Conservation (phyloP, 2,329 filamentous ascomycete genomes). For the Didymella arachidicola region DNA sequence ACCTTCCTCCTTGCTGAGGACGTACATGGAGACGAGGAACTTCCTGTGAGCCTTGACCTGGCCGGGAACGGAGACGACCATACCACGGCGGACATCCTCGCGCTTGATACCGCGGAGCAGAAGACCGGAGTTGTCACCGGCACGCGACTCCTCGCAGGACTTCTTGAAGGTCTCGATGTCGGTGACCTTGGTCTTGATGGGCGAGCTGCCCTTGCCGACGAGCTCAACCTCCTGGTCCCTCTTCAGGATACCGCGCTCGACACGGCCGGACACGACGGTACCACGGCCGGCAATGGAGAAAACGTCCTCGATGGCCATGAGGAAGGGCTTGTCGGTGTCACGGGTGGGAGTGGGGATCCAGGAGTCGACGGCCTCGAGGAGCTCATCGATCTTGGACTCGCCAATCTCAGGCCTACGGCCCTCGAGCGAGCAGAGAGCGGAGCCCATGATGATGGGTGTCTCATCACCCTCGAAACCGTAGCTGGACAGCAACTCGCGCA, state of each 20-base stretch:
- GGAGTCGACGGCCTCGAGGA: constrained; percentile 85
- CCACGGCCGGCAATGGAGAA: constrained; percentile 77
- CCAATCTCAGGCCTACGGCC: constrained; percentile 88
- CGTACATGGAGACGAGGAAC: constrained; percentile 96
- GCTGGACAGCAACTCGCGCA: constrained; percentile 90
- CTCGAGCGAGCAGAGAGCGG: constrained; percentile 92
- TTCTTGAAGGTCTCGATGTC: constrained; percentile 99
- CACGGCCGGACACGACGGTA: constrained; percentile 95
- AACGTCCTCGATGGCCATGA: constrained; percentile 90
- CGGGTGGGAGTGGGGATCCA: constrained; percentile 98
- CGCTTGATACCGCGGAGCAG: constrained; percentile 94
- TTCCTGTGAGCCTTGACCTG: constrained; percentile 85
- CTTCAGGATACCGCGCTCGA: constrained; percentile 94
- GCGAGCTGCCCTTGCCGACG: constrained; percentile 79
- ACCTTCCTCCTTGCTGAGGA: constrained; percentile 96
- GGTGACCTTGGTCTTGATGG: constrained; percentile 98
- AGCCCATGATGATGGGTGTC: constrained; percentile 96
- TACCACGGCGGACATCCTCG: constrained; percentile 92
- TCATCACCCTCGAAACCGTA: constrained; percentile 99
- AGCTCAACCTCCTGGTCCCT: constrained; percentile 94
- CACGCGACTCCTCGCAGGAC: constrained; percentile 94
- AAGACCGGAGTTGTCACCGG: constrained; percentile 97
- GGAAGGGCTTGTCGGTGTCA: constrained; percentile 96
- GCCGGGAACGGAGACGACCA: constrained; percentile 89
- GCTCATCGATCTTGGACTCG: constrained; percentile 85